Evolutionary conservation across 1,139 yeast genomes (phyloP).

Genomic region (Meyerozyma carpophila): DNA sequence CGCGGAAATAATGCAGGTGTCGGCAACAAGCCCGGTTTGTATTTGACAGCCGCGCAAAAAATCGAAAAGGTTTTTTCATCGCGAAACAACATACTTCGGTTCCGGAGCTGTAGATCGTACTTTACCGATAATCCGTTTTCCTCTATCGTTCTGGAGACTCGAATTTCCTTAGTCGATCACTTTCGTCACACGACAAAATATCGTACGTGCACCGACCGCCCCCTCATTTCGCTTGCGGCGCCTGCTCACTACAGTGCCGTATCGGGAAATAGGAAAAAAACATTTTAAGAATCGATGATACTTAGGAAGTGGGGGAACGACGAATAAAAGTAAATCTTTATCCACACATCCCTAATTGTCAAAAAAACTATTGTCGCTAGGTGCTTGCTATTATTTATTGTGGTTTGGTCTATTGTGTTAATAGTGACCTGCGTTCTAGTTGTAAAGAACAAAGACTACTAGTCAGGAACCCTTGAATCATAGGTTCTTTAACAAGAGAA

Average conservation of each 20-base stretch:
- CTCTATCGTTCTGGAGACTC: not conserved
- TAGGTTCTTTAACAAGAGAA: not conserved
- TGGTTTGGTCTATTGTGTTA: not conserved
- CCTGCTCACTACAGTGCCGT: not conserved
- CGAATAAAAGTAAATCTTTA: not conserved
- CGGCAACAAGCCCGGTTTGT: not conserved
- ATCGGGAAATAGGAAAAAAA: not conserved
- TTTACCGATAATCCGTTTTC: not conserved
- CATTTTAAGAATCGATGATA: not conserved
- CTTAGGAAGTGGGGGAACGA: not conserved
- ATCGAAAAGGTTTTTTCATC: no score
- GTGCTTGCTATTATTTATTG: not conserved
- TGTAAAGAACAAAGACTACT: not conserved
- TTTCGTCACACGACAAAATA: not conserved
- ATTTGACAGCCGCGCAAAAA: no score
- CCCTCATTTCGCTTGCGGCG: constrained; percentile 1
- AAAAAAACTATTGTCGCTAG: not conserved
- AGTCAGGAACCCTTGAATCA: not conserved
- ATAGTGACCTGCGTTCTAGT: not conserved
- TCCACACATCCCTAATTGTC: not conserved
- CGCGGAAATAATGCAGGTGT: not conserved
- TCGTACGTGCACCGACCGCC: not conserved
- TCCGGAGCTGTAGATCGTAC: not conserved
- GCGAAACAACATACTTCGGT: no score
- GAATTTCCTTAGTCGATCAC: not conserved